Base-by-base conservation (phyloP, 257 asterid species). In the Solanum peruvianum region DNA sequence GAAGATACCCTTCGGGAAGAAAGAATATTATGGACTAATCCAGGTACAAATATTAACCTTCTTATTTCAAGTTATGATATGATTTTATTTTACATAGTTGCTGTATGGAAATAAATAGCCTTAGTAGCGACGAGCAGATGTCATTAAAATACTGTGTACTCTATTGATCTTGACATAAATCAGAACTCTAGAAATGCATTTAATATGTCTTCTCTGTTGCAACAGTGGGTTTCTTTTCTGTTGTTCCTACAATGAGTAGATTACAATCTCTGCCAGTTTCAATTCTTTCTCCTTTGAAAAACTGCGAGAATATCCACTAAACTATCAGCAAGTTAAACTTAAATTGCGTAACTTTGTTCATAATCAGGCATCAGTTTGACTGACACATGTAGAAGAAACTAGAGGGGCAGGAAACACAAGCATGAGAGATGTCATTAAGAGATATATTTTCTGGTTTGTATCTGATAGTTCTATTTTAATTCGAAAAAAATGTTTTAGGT, bases 151-250 rank as follows among this genome's bases (percentile, higher is more conserved):
- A 70, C 5, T 70, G 8, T 69, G 20, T 70, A n/a, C 77, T 31
- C 42, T 70, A 70, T 33, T 70, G 44, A 6, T 70, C 44, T 33
- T 33, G n/a, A 16, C 77, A 16, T 33, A 9, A 70, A 33, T 33
- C 77, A 70, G 33, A 69, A 31, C 44, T 33, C 42, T 33, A 70
- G 25, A 70, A 70, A 70, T 70, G 77, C 42, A 70, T 70, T 69
- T 31, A 70, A 16, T 67, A 84, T 88, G 96, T 66, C 88, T 87
- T 88, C 60, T 94, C 97, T 7, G 92, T 89, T 70, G 85, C 86
- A 88, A 91, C 77, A 47, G 90, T 87, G 27, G 91, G 66, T 92
- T 88, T 93, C 92, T 86, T 90, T 73, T 91, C 94, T 31, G 93
- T 72, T 78, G 89, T 86, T 91, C 91, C 96, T 94, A 94, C 89